A percentile compares a stretch with the other conserved stretches of the same genome.
Conservation (phyloP, 2,329 filamentous ascomycete species). For the Sclerotinia glacialis region DNA sequence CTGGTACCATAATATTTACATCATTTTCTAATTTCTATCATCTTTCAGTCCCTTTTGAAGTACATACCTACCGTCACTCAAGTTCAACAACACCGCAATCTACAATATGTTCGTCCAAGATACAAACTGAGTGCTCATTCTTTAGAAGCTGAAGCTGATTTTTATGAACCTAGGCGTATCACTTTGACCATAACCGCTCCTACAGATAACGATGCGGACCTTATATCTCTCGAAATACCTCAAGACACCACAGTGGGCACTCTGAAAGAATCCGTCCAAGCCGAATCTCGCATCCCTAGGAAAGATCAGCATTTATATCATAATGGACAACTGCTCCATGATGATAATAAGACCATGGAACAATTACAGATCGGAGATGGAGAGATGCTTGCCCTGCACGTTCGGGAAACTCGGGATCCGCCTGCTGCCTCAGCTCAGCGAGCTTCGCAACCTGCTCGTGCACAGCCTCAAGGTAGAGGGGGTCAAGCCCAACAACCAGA, state of each 20-base stretch:
- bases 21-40: background rate
- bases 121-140: background rate
- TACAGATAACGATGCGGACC: conserved; percentile 59
- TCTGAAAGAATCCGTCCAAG: conserved; percentile 83
- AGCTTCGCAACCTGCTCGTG: conserved; percentile 33
- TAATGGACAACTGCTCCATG: conserved; percentile 77
- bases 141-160: conserved; percentile 18
- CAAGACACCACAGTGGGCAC: conserved; percentile 79
- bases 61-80: background rate
- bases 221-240: conserved; percentile 79
- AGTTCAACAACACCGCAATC: background rate
- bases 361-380: conserved; percentile 79
- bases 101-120: conserved; percentile 16
- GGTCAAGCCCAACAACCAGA: conserved; percentile 50
- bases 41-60: background rate
- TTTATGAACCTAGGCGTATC: conserved; percentile 63
- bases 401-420: conserved; percentile 56
- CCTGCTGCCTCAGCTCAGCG: conserved; percentile 42
- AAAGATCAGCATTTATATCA: conserved; percentile 81
- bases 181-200: conserved; percentile 81
- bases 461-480: conserved; percentile 38
- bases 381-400: conserved; percentile 88
- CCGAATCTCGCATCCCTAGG: conserved; percentile 72
- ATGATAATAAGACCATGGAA: conserved; percentile 77
- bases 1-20: background rate